Percentiles rank a stretch among this genome's conserved stretches.
Conservation (phyloP, 78 protist genomes). For the Diacronema lutheri region DNA sequence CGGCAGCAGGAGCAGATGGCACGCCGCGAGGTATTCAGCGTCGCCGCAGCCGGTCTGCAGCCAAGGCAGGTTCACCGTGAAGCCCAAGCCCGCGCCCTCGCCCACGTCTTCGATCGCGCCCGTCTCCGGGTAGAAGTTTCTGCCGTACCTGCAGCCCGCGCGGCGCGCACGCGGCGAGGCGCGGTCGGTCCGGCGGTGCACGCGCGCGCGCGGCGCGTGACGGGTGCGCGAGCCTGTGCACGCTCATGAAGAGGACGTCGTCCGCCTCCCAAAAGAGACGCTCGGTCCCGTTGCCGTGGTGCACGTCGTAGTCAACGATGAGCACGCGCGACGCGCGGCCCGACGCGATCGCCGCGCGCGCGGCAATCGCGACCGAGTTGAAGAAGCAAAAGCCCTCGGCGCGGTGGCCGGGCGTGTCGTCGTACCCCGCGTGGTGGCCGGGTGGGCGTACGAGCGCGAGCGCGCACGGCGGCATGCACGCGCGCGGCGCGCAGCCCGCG, state of each 20-base stretch:
- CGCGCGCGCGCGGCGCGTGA: background rate
- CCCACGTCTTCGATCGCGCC: slow-evolving; percentile 45
- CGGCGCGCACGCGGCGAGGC: background rate
- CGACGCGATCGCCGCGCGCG: background rate
- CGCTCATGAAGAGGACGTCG: slow-evolving; percentile 38
- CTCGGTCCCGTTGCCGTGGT: slow-evolving; percentile 63
- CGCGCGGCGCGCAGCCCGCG: too few relatives aligned
- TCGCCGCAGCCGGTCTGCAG: slow-evolving; percentile 27
- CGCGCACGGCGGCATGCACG: too few relatives aligned
- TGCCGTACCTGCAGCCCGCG: background rate
- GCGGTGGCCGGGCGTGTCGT: background rate
- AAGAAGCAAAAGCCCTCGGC: slow-evolving; percentile 63
- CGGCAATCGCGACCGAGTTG: slow-evolving; percentile 56
- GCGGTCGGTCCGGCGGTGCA: background rate
- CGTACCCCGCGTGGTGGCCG: slow-evolving; percentile 39
- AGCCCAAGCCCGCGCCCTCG: slow-evolving; percentile 50
- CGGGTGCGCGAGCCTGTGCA: slow-evolving; percentile 31
- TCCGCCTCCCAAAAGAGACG: slow-evolving; percentile 23
- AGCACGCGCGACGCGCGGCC: slow-evolving; percentile 12
- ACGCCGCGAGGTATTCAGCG: slow-evolving; percentile 56
- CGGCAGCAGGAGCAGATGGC: slow-evolving; percentile 48
- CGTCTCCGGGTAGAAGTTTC: slow-evolving; percentile 49
- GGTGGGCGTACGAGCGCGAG: background rate
- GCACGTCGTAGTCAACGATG: slow-evolving; percentile 58
- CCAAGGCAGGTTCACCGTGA: slow-evolving; percentile 65